Evolutionary conservation across 768 basidiomycete genomes (phyloP), one percentile per base, ranked within the genome.

Genomic region (Dacryopinax spathularia): DNA sequence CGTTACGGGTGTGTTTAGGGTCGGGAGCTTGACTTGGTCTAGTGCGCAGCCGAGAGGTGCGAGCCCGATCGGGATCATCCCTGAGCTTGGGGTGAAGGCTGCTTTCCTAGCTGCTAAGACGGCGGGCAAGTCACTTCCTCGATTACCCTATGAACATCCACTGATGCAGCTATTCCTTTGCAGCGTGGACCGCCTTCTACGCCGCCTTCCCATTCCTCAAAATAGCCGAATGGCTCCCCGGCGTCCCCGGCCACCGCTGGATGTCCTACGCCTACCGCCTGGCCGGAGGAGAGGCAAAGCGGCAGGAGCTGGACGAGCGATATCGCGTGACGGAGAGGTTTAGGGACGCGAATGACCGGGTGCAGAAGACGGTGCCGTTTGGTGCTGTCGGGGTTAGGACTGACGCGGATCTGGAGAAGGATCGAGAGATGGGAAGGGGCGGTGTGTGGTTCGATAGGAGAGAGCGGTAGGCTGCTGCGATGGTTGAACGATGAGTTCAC

Each of bases 331-430:
- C 62, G 13, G 62, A 65, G 22, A 22, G 60, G 34, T 36, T 66
- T 18, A 27, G 63, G 20, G 48, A 44, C 13, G 66, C 66, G 18
- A 44, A 61, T 5, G 65, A 66, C 20, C 61, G 37, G 22, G 39
- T 66, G 29, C 20, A 61, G 22, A 63, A 56, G n/a, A 37, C 31
- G 29, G 60, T 67, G 33, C 66, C 66, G 33, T 67, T 66, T 29
- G 66, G 66, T 18, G 62, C 66, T 15, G 66, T 65, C 4, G 65
- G 65, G 13, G 65, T 67, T 22, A 34, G 66, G 9, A 67, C 66
- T 22, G 60, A 43, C 15, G 65, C 62, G 20, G 66, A 67, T 41
- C 25, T 67, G n/a, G 33, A 35, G 34, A 67, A 63, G 60, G 66
- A 67, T 60, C 56, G 63, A 25, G 66, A 65, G 62, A 1, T 61